These are phyloP conservation scores for Hyphopichia pseudoburtonii DNA, from an alignment of 1,139 yeast genomes.

Conservation along the genomic window DNA sequence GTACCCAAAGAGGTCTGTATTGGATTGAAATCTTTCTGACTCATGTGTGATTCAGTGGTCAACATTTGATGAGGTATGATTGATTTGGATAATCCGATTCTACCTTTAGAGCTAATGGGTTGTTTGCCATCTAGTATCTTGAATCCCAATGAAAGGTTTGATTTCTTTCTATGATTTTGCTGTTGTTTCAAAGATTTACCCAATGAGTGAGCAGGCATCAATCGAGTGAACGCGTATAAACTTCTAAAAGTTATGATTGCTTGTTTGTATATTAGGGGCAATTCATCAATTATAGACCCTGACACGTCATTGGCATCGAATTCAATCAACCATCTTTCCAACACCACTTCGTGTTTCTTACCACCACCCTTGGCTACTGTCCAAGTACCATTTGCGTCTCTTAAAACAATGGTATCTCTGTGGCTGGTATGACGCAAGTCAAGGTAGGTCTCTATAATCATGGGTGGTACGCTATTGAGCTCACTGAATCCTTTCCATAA, in stretches of 20 bases:
- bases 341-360: slow-evolving; percentile 74
- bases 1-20: slow-evolving; percentile 75
- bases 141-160: slow-evolving; percentile 44
- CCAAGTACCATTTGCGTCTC: slow-evolving; percentile 48
- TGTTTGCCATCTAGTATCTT: slow-evolving; percentile 74
- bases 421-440: slow-evolving; percentile 65
- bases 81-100: slow-evolving; percentile 78
- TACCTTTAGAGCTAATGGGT: slow-evolving; percentile 76
- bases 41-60: slow-evolving; percentile 51
- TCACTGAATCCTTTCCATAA: slow-evolving; percentile 56
- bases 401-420: slow-evolving; percentile 60
- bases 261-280: slow-evolving; percentile 72
- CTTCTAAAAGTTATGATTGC: slow-evolving; percentile 74
- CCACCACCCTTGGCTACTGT: slow-evolving; percentile 41
- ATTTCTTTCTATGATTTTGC: slow-evolving; percentile 13
- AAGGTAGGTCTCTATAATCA: slow-evolving; percentile 80
- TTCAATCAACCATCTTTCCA: slow-evolving; percentile 91
- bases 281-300: slow-evolving; percentile 43
- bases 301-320: slow-evolving; percentile 47
- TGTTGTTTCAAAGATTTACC: slow-evolving; percentile 33
- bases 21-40: slow-evolving; percentile 63
- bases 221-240: slow-evolving; percentile 61
- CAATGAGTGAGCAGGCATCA: slow-evolving; percentile 72
- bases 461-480: slow-evolving; percentile 57
- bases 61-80: slow-evolving; percentile 48